phyloP scores from a whole-genome alignment of 169 alveolate genomes.

The Plasmodium blacklocki region DNA sequence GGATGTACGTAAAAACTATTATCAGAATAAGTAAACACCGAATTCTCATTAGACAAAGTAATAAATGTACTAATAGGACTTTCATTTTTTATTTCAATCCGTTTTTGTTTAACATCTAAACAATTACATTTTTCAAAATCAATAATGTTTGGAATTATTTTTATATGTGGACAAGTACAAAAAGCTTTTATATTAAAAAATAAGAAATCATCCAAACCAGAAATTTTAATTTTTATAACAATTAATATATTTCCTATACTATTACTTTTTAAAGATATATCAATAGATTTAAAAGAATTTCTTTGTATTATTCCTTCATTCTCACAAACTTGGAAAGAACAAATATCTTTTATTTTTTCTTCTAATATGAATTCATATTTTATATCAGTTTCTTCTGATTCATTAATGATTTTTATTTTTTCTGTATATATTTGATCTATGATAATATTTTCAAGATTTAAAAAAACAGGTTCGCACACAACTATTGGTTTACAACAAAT shows the following conservation, averaged over 20 bases:
- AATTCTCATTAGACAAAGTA: constrained; percentile 25
- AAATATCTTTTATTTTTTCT: constrained; percentile 28
- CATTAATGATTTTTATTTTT: constrained; percentile 36
- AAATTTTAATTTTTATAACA: constrained; percentile 54
- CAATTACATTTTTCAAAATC: constrained; percentile 71
- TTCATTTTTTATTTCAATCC: constrained; percentile 68
- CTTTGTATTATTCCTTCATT: constrained; percentile 31
- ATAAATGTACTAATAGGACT: constrained; percentile 73
- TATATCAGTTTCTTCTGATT: constrained; percentile 41
- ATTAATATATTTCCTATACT: constrained; percentile 56
- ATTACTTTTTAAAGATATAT: constrained; percentile 46
- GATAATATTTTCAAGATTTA: constrained; percentile 47
- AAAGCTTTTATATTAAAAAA: constrained; percentile 59
- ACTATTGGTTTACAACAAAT: constrained; percentile 36
- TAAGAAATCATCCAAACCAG: constrained; percentile 56
- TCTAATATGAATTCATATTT: constrained; percentile 62
- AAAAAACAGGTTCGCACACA: constrained; percentile 27
- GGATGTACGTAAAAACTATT: constrained; percentile 55
- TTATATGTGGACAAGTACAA: constrained; percentile 62
- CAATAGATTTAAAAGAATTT: constrained; percentile 18
- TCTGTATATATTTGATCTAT: constrained; percentile 53
- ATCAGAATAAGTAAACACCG: constrained; percentile 37
- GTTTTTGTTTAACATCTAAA: constrained; percentile 56
- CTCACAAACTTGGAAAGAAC: constrained; percentile 24
- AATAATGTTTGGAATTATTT: constrained; percentile 55